Base-by-base conservation (phyloP, 768 basidiomycete genomes). In the Auriscalpium vulgare region DNA sequence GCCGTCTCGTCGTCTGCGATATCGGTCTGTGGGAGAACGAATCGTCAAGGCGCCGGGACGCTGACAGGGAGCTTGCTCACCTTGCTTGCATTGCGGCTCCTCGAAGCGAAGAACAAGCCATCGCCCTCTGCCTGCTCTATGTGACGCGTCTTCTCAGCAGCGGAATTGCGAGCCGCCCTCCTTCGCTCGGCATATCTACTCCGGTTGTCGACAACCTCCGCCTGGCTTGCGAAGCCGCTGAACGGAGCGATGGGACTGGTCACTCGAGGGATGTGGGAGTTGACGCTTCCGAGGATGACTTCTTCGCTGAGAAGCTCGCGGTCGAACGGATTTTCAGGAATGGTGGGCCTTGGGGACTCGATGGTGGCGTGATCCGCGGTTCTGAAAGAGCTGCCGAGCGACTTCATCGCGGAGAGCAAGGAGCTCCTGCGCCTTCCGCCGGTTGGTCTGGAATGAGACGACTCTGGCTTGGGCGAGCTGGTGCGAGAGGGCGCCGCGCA, bases 191-290 rank as follows among this genome's bases (percentile, higher is more conserved):
- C 10, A 43, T 50, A 60, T 40, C 44, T 53, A 17, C 50, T 59
- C 36, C 21, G 4, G 13, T 35, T 37, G 44, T 60, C 46, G 10
- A 62, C 50, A 43, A 62, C 53, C 56, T 60, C 61, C 23, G 61
- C 61, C 44, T 55, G 51, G 53, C 54, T 54, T 47, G 61, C 50
- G 36, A 62, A 57, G 6, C 61, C 61, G 17, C 37, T 47, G 40
- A 46, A 62, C 19, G 59, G 58, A 13, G 59, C 59, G 43, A 60
- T 56, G 35, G 61, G 61, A 23, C 55, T 54, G 21, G 61, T 62
- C 45, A 56, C 10, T 17, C 53, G 59, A 21, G 55, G 59, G 14
- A 23, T 53, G 46, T 47, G 44, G 14, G 59, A 50, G 29, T 49
- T 34, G 8, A 62, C 61, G 14, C 13, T 54, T 14, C 61, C 55